Evolutionary conservation across 2,329 filamentous ascomycete genomes (phyloP), one percentile per base, ranked within the genome.

Genomic region (Gaeumannomyces tritici): DNA sequence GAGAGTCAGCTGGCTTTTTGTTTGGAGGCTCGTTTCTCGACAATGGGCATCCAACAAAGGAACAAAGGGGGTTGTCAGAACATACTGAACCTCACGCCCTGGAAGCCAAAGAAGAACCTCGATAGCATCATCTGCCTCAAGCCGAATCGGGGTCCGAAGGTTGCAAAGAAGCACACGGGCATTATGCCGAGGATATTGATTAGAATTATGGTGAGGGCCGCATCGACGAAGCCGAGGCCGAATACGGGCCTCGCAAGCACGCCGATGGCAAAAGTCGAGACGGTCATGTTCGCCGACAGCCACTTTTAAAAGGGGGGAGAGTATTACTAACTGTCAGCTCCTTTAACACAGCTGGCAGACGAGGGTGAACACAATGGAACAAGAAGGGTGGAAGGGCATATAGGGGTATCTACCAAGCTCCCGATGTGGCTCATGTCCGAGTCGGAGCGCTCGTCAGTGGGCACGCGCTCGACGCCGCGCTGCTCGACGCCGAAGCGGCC

Each of bases 201-300:
- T 75, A 92, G 90, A 61, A 93, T 73, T 64, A 89, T 87, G 35
- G 86, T 83, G 57, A 93, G 75, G 42, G 89, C 84, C 9, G 87
- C 85, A 69, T 93, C 90, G 59, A 88, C 78, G 67, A 90, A 92
- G 12, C 89, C 89, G 11, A 93, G 80, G 11, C 74, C 74, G 74
- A 91, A 93, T 28, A 90, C 74, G 11, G 85, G 81, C n/a, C 85
- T 80, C 1, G 83, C 87, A 7, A 89, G 81, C 24, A 89, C 83
- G 57, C 89, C 90, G 62, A 92, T 87, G 59, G 90, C 89, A 69
- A 92, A 91, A 18, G 87, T 87, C 28, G 85, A 88, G 59, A 91
- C 86, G 61, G 89, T 87, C 86, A 92, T 86, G 74, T 92, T 92
- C 69, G 88, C 88, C 1, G 88, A 87, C 57, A 90, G 78, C 89